Conservation (phyloP, 2,329 filamentous ascomycete species). For the Shiraia sp. region DNA sequence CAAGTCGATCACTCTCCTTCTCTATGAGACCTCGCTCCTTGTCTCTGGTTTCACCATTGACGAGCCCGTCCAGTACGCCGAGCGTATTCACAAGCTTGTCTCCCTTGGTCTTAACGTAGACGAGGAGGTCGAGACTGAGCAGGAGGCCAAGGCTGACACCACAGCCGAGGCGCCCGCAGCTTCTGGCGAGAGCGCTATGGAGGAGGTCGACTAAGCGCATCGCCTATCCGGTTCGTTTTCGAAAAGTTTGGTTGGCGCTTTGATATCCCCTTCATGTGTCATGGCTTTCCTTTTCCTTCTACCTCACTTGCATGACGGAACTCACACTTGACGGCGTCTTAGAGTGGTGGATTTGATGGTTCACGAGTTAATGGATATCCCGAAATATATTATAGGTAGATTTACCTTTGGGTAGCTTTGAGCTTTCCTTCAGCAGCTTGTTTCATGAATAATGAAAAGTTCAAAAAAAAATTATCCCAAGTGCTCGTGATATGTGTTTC, state of each 20-base stretch:
- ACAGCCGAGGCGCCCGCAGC: constrained; percentile 64
- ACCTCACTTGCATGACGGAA: constrained; percentile 41
- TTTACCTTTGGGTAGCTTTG: constrained; percentile 30
- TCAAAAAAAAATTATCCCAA: constrained; percentile 23
- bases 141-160: constrained; percentile 56
- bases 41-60: constrained; percentile 99
- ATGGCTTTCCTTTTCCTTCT: constrained; percentile 39
- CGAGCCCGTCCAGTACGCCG: constrained; percentile 94
- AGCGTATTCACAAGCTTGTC: constrained; percentile 99
- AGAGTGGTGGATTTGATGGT: constrained; percentile 38
- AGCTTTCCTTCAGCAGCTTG: constrained; percentile 21
- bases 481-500: too few species aligned
- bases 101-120: constrained; percentile 97
- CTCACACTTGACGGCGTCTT: constrained; percentile 38
- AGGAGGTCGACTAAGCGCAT: constrained; percentile 89
- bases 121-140: constrained; percentile 77
- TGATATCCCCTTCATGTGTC: constrained; percentile 47
- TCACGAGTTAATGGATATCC: constrained; percentile 42
- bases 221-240: constrained; percentile 29
- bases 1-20: constrained; percentile 97
- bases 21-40: constrained; percentile 97
- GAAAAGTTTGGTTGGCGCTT: constrained; percentile 45
- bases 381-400: constrained; percentile 41
- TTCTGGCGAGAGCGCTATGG: constrained; percentile 92
- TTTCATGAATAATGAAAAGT: constrained; percentile 39